phyloP scores from a whole-genome alignment of 345 rosid species.

The Euphorbia peplus region DNA sequence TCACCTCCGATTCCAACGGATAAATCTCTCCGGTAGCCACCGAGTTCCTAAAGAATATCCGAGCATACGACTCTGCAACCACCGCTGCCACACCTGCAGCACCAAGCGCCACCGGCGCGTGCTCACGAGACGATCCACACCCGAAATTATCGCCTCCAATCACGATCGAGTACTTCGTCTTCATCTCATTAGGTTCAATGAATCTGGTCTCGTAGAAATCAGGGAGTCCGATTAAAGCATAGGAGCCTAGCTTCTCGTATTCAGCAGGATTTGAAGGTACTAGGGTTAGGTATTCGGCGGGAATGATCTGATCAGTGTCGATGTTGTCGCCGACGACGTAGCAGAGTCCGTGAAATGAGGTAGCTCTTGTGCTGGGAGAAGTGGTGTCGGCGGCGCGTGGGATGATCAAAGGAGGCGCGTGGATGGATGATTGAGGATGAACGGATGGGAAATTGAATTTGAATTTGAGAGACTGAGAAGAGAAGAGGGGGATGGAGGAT shows the following conservation, averaged over 20 bases:
- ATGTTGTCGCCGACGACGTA: constrained; percentile 92
- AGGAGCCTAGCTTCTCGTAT: constrained; percentile 81
- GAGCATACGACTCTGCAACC: constrained; percentile 80
- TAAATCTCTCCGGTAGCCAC: constrained; percentile 86
- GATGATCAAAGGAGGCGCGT: constrained; percentile 1
- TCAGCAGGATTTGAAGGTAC: constrained; percentile 86
- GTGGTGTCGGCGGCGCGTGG: constrained; percentile 30
- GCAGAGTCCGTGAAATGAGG: constrained; percentile 79
- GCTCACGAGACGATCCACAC: constrained; percentile 93
- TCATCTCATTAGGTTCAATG: constrained; percentile 49
- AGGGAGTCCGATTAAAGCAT: constrained; percentile 80
- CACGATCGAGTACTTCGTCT: constrained; percentile 63
- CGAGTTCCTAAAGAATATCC: constrained; percentile 87
- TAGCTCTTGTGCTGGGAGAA: constrained; percentile 6
- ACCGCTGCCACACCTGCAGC: constrained; percentile 84
- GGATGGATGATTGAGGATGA: constrained; percentile 3
- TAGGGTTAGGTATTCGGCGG: constrained; percentile 81
- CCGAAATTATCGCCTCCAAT: constrained; percentile 90
- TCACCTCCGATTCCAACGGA: constrained; percentile 70
- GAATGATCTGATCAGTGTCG: constrained; percentile 95
- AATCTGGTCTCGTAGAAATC: constrained; percentile 57
- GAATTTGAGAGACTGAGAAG: constrained; percentile 22
- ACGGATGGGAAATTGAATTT: too few relatives aligned
- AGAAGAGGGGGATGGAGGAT: constrained; percentile 12
- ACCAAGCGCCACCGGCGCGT: constrained; percentile 88